Evolutionary conservation across 23 red algal species (phyloP), one percentile per base, ranked within the genome.

Genomic region (Gracilariopsis chorda): DNA sequence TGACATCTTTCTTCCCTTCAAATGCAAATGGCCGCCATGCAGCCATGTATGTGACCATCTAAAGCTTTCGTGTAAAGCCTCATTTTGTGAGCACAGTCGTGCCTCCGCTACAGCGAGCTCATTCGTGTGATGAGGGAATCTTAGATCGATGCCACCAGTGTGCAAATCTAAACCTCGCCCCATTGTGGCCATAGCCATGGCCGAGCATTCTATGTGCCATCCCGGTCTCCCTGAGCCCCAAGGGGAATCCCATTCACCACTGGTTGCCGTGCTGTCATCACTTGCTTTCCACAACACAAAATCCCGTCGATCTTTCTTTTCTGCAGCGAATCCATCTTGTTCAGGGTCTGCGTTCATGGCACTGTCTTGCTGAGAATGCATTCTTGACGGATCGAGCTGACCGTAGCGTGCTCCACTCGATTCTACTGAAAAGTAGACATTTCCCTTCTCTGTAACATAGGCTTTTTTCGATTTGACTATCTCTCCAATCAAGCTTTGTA

Each of bases 131-230:
- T 98, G 96, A 60, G 96, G 96, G 74, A 98, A 98, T 25, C 85
- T 33, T 13, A 98, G 77, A 75, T 98, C 96, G 28, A 95, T 84
- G 27, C 96, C 96, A 52, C 96, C 96, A 33, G 90, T 81, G 59
- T 98, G 92, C 42, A 98, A 60, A 70, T 98, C 96, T n/a, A 98
- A 41, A 46, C 62, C 35, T 6, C 53, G 41, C 19, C 88, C 88
- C 35, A 81, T 46, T 4, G 77, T 40, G 21, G 62, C 28, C 51
- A 80, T 72, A 42, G 88, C 88, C 96, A 98, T 98, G 9, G 92
- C 96, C 43, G 96, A 87, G 85, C 96, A 98, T 82, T 98, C 96
- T 0, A 98, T 74, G 70, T 98, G 96, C 96, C 96, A 98, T 37
- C 96, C 96, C 52, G 96, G 93, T 59, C 96, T 84, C 19, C 92